phyloP scores from a whole-genome alignment of 2,329 filamentous ascomycete species.

The Leptodontidium sp. region DNA sequence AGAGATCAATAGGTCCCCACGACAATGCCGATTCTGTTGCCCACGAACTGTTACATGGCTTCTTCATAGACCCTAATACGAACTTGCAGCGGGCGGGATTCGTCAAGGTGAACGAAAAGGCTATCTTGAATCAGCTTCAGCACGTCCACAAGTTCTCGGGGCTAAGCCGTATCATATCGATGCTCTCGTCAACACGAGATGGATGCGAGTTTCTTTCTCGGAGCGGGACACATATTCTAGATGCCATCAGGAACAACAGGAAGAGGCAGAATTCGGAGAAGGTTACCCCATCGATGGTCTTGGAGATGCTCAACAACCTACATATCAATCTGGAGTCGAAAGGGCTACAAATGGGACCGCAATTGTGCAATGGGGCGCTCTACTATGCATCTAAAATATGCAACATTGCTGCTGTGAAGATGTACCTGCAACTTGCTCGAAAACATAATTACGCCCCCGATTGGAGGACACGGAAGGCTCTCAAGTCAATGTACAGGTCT shows the following conservation, averaged over 20 bases:
- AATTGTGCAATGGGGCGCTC: conserved; percentile 31
- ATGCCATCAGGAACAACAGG: conserved; percentile 20
- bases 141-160: neutral
- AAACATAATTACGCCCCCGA: conserved; percentile 15
- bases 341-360: conserved; percentile 20
- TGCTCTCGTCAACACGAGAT: conserved; percentile 32
- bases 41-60: conserved; percentile 23
- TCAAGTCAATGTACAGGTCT: neutral
- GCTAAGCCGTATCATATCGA: conserved; percentile 25
- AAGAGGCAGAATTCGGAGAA: conserved; percentile 12
- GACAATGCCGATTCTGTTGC: conserved; percentile 22
- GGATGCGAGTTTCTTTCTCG: conserved; percentile 32
- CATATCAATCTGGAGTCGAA: conserved; percentile 30
- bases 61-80: conserved; percentile 12
- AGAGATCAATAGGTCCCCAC: conserved; percentile 8
- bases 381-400: conserved; percentile 32
- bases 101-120: neutral
- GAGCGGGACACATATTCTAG: conserved; percentile 11
- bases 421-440: conserved; percentile 31
- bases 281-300: neutral
- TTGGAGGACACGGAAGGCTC: conserved; percentile 1
- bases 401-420: conserved; percentile 29
- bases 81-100: conserved; percentile 26
- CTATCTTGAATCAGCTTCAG: conserved; percentile 6
- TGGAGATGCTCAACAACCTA: conserved; percentile 35